These are phyloP conservation scores for Bigelowiella natans DNA, from an alignment of 78 protist species.

Conservation along the genomic window DNA sequence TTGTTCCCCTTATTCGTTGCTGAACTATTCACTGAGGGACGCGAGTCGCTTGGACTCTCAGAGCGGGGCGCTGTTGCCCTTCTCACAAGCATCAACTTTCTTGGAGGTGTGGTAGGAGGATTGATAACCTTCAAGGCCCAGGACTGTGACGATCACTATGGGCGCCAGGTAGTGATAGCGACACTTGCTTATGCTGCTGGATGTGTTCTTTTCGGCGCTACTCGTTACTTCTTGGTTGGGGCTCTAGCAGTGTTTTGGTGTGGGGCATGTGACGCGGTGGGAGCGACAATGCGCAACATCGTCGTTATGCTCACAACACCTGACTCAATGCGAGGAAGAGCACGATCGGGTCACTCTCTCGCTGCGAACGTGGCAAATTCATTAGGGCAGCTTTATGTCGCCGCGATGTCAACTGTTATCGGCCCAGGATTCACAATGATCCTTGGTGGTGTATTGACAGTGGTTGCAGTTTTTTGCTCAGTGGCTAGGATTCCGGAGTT, in stretches of 20 bases:
- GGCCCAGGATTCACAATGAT: no score
- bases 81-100: neutral
- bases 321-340: neutral
- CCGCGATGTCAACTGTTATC: no score
- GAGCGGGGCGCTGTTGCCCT: neutral
- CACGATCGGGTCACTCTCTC: neutral
- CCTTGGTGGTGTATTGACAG: no score
- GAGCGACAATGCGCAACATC: neutral
- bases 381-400: neutral
- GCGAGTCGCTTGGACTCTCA: neutral
- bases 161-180: neutral
- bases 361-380: conserved; percentile 2
- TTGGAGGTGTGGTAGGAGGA: neutral
- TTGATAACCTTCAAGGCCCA: neutral
- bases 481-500: no score
- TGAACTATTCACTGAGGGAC: neutral
- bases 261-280: neutral
- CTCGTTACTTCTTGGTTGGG: neutral
- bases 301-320: conserved; percentile 1
- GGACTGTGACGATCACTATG: no score
- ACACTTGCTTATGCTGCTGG: neutral
- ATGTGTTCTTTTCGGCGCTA: neutral
- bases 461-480: no score
- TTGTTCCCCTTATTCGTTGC: neutral
- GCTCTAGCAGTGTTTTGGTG: neutral